A percentile compares a stretch with the other conserved stretches of the same genome.
phyloP scores from a whole-genome alignment of 768 basidiomycete genomes.

The Hericium rajendrae region DNA sequence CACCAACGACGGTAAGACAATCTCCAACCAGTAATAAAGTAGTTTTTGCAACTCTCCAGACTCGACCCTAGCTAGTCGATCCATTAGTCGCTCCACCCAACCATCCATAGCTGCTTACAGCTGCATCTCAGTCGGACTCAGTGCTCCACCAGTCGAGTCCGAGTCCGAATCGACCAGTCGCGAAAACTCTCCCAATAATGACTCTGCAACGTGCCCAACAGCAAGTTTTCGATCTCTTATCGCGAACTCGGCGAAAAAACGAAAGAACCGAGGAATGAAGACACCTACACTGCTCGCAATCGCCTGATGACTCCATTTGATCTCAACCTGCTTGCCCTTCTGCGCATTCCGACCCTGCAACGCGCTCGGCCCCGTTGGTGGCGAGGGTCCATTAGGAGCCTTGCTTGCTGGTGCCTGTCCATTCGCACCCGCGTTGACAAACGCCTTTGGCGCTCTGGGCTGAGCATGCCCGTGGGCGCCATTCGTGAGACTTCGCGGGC shows the following conservation, averaged over 20 bases:
- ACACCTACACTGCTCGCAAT: slow-evolving; percentile 25
- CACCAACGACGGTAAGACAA: too few species aligned
- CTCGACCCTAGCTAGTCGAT: too few species aligned
- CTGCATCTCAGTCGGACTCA: too few species aligned
- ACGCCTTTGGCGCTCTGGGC: slow-evolving; percentile 26
- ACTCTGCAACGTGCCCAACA: too few species aligned
- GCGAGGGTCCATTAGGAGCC: slow-evolving; percentile 15
- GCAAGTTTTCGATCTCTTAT: too few species aligned
- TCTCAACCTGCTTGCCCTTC: slow-evolving; percentile 35
- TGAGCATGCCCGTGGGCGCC: slow-evolving; percentile 18
- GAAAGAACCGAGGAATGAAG: neutral
- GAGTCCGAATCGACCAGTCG: too few species aligned
- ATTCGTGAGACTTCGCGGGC: slow-evolving; percentile 50
- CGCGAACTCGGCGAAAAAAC: neutral
- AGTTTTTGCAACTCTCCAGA: too few species aligned
- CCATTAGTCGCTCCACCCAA: too few species aligned
- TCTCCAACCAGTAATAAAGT: too few species aligned
- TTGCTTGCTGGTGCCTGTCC: slow-evolving; percentile 19
- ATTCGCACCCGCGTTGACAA: slow-evolving; percentile 33
- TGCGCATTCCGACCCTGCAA: slow-evolving; percentile 20
- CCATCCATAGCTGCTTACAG: too few species aligned
- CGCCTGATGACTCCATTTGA: slow-evolving; percentile 21
- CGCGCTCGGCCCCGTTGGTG: slow-evolving; percentile 24
- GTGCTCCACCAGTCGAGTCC: too few species aligned
- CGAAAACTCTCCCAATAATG: too few species aligned